Evolutionary conservation across 129 eudicot genomes (phyloP), one percentile per base, ranked within the genome.

Genomic region (Escallonia rubra): DNA sequence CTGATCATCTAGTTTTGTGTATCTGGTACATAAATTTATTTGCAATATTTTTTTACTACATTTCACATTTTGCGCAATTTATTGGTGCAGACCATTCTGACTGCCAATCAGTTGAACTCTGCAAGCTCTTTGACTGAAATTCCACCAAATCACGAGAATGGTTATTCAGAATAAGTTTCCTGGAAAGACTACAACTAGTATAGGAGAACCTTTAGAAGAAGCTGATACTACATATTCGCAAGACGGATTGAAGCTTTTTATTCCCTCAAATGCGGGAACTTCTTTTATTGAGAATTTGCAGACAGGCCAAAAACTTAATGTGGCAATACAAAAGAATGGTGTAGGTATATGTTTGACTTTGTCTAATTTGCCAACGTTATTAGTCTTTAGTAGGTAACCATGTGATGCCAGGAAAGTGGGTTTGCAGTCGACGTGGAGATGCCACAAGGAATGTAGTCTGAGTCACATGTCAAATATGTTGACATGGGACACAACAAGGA

Each of bases 241-340:
- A 61, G 79, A 75, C 69, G 93, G 84, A 63, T 64, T 80, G 78
- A 77, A 72, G 78, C 57, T 86, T 48, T 55, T 62, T 51, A 62
- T 86, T 67, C 78, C 88, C 78, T 73, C 84, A 43, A 63, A 63
- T 34, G 58, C 65, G 41, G 81, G 75, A 44, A 74, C 88, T 55
- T 49, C 65, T 51, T 67, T 74, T 67, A 67, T 76, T 10, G 84
- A 74, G 57, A 75, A 73, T 62, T 76, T 76, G 56, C 66, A 64
- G 57, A 64, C 61, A 57, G 81, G 64, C 66, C 75, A 70, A 61
- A 67, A 47, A 15, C 63, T 72, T 68, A 76, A 73, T 16, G 72
- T 71, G 60, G 69, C 74, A 14, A 58, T 75, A 70, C 76, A 57
- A 67, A 76, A 43, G 3, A 66, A 45, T 44, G 48, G 40, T 64